A percentile compares a stretch with the other conserved stretches of the same genome.
Conservation (phyloP, 306 rosid genomes). For the Senna tora region DNA sequence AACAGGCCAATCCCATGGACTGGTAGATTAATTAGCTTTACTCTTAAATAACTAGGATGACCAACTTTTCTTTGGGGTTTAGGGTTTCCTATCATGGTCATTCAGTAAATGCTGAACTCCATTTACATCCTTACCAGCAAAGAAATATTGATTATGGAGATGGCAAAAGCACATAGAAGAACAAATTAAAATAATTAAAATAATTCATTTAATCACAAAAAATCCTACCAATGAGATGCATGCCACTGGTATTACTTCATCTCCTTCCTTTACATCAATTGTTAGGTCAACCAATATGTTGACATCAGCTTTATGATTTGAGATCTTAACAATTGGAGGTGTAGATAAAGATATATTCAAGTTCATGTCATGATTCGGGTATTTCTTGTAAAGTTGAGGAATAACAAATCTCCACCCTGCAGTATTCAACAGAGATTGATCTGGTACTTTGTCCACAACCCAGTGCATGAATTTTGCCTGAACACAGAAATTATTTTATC, state of each 20-base stretch:
- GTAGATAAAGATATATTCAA: slow-evolving; percentile 79
- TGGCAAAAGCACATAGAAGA: slow-evolving; percentile 11
- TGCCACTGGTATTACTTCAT: slow-evolving; percentile 71
- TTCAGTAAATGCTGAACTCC: slow-evolving; percentile 2
- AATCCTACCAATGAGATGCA: slow-evolving; percentile 84
- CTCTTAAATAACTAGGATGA: background rate
- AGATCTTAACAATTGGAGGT: slow-evolving; percentile 70
- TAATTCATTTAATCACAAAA: slow-evolving; percentile 24
- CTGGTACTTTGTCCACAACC: slow-evolving; percentile 83
- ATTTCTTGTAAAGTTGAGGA: slow-evolving; percentile 91
- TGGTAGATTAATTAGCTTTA: slow-evolving; percentile 1
- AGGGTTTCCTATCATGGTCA: background rate
- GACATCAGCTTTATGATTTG: slow-evolving; percentile 56
- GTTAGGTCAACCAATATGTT: slow-evolving; percentile 58
- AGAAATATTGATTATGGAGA: background rate
- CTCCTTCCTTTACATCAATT: slow-evolving; percentile 65
- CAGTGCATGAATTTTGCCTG: slow-evolving; percentile 96
- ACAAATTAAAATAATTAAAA: slow-evolving; percentile 12
- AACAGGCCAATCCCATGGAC: background rate
- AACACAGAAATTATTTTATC: slow-evolving; percentile 32
- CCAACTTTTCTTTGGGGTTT: background rate
- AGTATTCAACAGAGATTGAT: slow-evolving; percentile 80
- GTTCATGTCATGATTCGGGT: slow-evolving; percentile 80
- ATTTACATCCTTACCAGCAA: slow-evolving; percentile 8
- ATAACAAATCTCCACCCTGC: slow-evolving; percentile 92